Evolutionary conservation across 371 early-diverging fungal species (phyloP).

Genomic region (Mortierella polycephala): DNA sequence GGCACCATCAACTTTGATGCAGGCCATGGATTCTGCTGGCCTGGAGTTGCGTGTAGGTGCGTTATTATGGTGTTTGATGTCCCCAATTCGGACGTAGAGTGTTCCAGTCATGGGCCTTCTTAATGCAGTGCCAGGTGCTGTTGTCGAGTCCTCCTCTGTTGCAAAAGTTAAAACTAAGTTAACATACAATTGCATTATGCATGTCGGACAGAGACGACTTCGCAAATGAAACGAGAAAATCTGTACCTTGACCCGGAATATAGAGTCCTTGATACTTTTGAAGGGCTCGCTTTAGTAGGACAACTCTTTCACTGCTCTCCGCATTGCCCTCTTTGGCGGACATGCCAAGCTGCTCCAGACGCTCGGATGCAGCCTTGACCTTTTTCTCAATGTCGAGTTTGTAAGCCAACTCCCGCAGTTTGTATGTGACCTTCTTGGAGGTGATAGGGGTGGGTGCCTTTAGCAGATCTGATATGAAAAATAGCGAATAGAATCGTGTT

Average conservation of each 20-base stretch:
- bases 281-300: conserved; percentile 79
- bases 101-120: conserved; percentile 77
- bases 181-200: not conserved
- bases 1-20: conserved; percentile 82
- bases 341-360: conserved; percentile 65
- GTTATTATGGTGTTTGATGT: conserved; percentile 70
- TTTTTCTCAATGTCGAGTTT: conserved; percentile 91
- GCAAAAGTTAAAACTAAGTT: not conserved
- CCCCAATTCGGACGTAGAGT: conserved; percentile 70
- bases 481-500: not conserved
- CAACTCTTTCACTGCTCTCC: conserved; percentile 81
- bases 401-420: conserved; percentile 81
- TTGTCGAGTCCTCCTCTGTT: conserved; percentile 24
- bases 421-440: conserved; percentile 84
- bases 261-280: conserved; percentile 86
- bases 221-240: not conserved
- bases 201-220: too few species aligned
- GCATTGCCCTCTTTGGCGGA: conserved; percentile 55
- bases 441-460: conserved; percentile 79
- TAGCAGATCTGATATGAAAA: conserved; percentile 62
- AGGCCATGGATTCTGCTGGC: conserved; percentile 72
- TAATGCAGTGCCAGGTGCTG: conserved; percentile 57
- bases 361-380: conserved; percentile 73
- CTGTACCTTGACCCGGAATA: conserved; percentile 53
- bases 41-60: conserved; percentile 70